Base-by-base conservation (phyloP, 805 yeast species). In the Wickerhamiella azymoides region DNA sequence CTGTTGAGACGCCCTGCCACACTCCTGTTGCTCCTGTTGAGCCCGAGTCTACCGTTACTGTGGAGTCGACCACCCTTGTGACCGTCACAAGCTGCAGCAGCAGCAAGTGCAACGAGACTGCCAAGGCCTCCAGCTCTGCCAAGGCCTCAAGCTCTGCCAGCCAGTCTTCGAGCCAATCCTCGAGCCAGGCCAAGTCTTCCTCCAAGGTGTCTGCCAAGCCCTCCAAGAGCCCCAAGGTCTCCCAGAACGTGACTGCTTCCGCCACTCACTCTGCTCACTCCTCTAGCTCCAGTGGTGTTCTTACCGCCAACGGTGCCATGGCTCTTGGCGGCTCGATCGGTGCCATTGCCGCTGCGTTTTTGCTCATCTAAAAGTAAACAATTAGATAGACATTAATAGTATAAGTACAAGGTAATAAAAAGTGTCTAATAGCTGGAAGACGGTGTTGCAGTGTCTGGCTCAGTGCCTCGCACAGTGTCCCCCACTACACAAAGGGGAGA, bases 401-500 rank as follows among this genome's bases (percentile, higher is more conserved):
- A 21, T 21, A 21, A 7, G 24, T 21, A n/a, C 24, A 21, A 21
- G 24, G n/a, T n/a, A n/a, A n/a, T n/a, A n/a, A n/a, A n/a, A n/a
- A n/a, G n/a, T n/a, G n/a, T n/a, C n/a, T n/a, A n/a, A n/a, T n/a
- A n/a, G n/a, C n/a, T n/a, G n/a, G n/a, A n/a, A n/a, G n/a, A n/a
- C n/a, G n/a, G n/a, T n/a, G n/a, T n/a, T n/a, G n/a, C n/a, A n/a
- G n/a, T n/a, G n/a, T n/a, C n/a, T n/a, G n/a, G n/a, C n/a, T n/a
- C n/a, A n/a, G n/a, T n/a, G n/a, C n/a, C n/a, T n/a, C n/a, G n/a
- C n/a, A n/a, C n/a, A n/a, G n/a, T n/a, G n/a, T n/a, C n/a, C n/a
- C n/a, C 6, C 24, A 21, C 24, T 21, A 43, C 18, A 77, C 65
- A 51, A 80, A 78, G 0, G 94, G 94, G 32, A 89, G 80, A 40